phyloP scores from a whole-genome alignment of 2,329 filamentous ascomycete species.

The Aspergillus intermedius region DNA sequence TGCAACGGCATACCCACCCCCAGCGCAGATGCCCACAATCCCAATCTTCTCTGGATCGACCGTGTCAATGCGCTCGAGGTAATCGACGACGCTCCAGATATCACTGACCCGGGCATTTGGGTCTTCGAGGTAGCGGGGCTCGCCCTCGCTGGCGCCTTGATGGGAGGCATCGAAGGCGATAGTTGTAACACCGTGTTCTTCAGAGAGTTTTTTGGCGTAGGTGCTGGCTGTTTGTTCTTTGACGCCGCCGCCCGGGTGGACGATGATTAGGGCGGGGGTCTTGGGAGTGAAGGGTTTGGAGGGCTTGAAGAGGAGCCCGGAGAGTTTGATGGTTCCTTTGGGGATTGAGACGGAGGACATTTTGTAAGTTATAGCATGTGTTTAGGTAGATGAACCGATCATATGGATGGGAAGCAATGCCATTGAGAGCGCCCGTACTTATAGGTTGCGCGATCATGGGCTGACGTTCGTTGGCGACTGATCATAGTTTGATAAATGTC shows the following conservation, averaged over 20 bases:
- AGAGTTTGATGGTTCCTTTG: background rate
- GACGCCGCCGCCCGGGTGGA: slow-evolving; percentile 16
- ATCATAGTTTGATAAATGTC: no score
- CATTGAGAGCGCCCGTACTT: no score
- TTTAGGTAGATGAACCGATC: no score
- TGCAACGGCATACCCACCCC: slow-evolving; percentile 15
- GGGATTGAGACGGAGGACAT: background rate
- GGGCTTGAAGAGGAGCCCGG: background rate
- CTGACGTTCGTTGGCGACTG: no score
- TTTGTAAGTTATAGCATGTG: background rate
- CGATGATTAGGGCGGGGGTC: slow-evolving; percentile 12
- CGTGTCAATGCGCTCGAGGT: slow-evolving; percentile 13
- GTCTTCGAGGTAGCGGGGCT: slow-evolving; percentile 17
- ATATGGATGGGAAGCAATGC: no score
- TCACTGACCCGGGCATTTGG: slow-evolving; percentile 18
- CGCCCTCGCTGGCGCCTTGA: slow-evolving; percentile 17
- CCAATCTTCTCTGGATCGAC: slow-evolving; percentile 17
- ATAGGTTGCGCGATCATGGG: no score
- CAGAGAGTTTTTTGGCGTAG: slow-evolving; percentile 14
- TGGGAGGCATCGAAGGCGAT: slow-evolving; percentile 18
- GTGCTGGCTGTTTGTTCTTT: slow-evolving; percentile 19
- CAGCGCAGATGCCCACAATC: slow-evolving; percentile 18
- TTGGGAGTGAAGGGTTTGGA: background rate
- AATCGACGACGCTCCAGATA: slow-evolving; percentile 16
- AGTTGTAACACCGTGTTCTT: slow-evolving; percentile 8